These are phyloP conservation scores for Tripidium arundinaceum DNA, from an alignment of 202 grass and related monocot species.

Conservation along the genomic window DNA sequence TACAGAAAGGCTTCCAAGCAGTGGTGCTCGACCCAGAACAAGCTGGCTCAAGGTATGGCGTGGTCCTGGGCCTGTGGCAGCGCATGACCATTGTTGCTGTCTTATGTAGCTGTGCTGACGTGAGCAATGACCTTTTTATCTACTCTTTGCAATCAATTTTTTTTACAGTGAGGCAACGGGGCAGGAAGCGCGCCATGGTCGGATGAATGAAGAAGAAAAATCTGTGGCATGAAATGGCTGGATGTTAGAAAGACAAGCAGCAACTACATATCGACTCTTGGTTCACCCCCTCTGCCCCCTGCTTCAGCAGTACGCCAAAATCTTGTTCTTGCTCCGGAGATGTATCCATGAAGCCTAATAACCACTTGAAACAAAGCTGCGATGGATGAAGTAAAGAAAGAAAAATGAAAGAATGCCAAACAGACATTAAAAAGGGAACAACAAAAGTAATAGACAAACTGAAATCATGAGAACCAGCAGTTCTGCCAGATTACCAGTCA, in stretches of 20 bases:
- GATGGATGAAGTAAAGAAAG: no score
- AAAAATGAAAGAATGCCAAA: no score
- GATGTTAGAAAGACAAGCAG: not conserved
- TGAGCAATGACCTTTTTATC: not conserved
- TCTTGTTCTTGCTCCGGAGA: no score
- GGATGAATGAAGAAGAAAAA: conserved; percentile 27
- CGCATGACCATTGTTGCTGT: not conserved
- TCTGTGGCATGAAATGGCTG: not conserved
- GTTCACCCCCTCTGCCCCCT: no score
- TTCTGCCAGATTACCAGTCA: no score
- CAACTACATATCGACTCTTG: no score
- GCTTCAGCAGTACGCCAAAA: no score
- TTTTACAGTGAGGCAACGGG: conserved; percentile 64
- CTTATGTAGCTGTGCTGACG: not conserved
- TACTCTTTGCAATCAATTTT: not conserved
- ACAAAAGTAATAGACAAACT: no score
- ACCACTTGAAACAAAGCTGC: no score
- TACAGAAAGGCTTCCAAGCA: conserved; percentile 77
- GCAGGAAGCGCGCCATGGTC: conserved; percentile 81
- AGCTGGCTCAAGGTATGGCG: conserved; percentile 77
- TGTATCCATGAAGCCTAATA: no score
- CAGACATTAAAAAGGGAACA: no score
- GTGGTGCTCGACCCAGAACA: conserved; percentile 87
- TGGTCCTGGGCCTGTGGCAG: not conserved
- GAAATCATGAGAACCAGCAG: no score